These are phyloP conservation scores for Microdochium paspali DNA, from an alignment of 2,329 filamentous ascomycete genomes.

Conservation along the genomic window DNA sequence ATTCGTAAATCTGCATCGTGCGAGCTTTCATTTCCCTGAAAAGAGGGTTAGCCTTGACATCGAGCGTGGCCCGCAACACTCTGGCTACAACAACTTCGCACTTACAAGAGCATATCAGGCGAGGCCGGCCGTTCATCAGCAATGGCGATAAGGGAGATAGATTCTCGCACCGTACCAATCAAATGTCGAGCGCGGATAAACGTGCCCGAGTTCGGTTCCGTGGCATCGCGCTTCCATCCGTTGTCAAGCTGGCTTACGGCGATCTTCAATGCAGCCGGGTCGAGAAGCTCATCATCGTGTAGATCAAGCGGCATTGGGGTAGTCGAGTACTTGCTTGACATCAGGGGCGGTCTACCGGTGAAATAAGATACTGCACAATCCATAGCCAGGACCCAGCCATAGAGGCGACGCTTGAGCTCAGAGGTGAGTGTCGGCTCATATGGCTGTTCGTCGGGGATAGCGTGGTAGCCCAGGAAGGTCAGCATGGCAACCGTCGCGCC, in stretches of 20 bases:
- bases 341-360: conserved; percentile 29
- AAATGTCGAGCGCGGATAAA: conserved; percentile 17
- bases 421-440: conserved; percentile 10
- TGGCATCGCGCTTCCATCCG: conserved; percentile 22
- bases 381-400: conserved; percentile 19
- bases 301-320: conserved; percentile 30
- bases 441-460: conserved; percentile 23
- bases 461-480: conserved; percentile 42
- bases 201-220: conserved; percentile 18
- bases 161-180: conserved; percentile 42
- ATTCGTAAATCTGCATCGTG: conserved; percentile 19
- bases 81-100: neutral
- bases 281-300: conserved; percentile 22
- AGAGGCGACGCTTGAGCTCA: conserved; percentile 19
- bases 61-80: no score
- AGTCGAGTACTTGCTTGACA: conserved; percentile 23
- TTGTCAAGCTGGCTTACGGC: conserved; percentile 7
- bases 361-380: conserved; percentile 17
- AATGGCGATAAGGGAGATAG: conserved; percentile 48
- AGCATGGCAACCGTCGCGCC: conserved; percentile 14
- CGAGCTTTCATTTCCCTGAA: conserved; percentile 25
- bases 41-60: neutral
- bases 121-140: conserved; percentile 27
- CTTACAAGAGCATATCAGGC: conserved; percentile 21
- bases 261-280: neutral